Percentiles rank a stretch among this genome's conserved stretches.
These are phyloP conservation scores for Ilyonectria robusta DNA, from an alignment of 2,329 filamentous ascomycete genomes.

Conservation along the genomic window DNA sequence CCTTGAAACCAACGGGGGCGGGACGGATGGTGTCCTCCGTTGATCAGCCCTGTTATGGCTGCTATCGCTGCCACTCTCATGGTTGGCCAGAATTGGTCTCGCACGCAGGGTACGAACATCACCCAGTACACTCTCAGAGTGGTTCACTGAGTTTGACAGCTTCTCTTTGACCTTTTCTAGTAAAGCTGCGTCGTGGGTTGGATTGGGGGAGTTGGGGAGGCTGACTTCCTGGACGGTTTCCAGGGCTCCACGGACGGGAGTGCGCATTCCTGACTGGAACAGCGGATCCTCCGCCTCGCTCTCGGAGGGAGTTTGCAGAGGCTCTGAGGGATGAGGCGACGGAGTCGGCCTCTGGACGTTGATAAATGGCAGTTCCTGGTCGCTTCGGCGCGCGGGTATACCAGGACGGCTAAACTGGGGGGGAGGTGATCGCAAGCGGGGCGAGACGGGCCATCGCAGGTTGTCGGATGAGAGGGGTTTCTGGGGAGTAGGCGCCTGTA, in stretches of 20 bases:
- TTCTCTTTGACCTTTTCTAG: constrained; percentile 68
- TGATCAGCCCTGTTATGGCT: constrained; percentile 63
- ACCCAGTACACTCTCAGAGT: constrained; percentile 58
- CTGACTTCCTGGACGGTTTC: constrained; percentile 95
- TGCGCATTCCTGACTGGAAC: constrained; percentile 67
- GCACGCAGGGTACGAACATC: constrained; percentile 61
- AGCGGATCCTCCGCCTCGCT: constrained; percentile 67
- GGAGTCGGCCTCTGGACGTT: constrained; percentile 67
- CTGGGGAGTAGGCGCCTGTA: constrained; percentile 74
- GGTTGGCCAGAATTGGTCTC: constrained; percentile 61
- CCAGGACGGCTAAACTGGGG: constrained; percentile 66
- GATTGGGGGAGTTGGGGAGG: constrained; percentile 78
- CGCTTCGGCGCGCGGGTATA: constrained; percentile 61
- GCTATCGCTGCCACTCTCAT: constrained; percentile 78
- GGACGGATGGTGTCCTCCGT: constrained; percentile 61
- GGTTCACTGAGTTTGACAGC: constrained; percentile 57
- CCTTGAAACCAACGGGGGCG: constrained; percentile 69
- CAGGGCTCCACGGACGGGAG: constrained; percentile 74
- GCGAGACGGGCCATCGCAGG: constrained; percentile 83
- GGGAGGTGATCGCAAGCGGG: constrained; percentile 83
- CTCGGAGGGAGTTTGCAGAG: constrained; percentile 59
- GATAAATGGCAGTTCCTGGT: constrained; percentile 66
- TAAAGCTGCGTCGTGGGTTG: constrained; percentile 58
- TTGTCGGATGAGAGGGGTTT: constrained; percentile 71
- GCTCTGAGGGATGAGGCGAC: constrained; percentile 59